Conservation (phyloP, 371 early-diverging fungal species). For the Rhizopus arrhizus region DNA sequence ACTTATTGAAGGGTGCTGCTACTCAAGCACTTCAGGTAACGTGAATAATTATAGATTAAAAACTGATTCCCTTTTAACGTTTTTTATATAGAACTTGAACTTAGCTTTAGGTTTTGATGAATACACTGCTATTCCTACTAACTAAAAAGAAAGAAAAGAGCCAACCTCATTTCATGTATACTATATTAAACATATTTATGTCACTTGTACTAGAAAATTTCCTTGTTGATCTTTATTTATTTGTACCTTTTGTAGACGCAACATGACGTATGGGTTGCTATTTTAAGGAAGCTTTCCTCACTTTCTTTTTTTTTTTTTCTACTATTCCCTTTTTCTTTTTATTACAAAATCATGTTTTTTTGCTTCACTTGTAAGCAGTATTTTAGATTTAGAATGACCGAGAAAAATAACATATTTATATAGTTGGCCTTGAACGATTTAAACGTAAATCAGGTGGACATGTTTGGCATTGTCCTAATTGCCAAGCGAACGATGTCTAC, state of each 20-base stretch:
- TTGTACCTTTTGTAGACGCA: neutral
- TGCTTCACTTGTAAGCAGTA: constrained; percentile 40
- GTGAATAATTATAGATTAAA: neutral
- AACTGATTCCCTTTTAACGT: constrained; percentile 1
- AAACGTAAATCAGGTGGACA: constrained; percentile 38
- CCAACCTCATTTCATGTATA: constrained; percentile 45
- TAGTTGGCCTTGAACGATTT: constrained; percentile 52
- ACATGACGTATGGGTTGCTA: constrained; percentile 10
- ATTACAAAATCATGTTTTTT: constrained; percentile 32
- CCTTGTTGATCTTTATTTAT: neutral
- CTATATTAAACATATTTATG: constrained; percentile 26
- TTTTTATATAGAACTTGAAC: constrained; percentile 65
- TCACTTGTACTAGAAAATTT: too few relatives aligned
- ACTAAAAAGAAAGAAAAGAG: constrained; percentile 3
- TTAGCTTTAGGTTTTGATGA: constrained; percentile 78
- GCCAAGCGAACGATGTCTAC: constrained; percentile 48
- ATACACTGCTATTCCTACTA: constrained; percentile 76
- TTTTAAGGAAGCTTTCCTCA: neutral
- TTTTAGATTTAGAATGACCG: neutral
- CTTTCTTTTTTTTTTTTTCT: constrained; percentile 4
- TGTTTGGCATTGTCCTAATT: constrained; percentile 51
- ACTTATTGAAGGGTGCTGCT: constrained; percentile 95
- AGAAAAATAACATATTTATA: neutral
- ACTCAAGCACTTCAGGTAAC: constrained; percentile 89
- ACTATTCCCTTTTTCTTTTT: neutral